Evolutionary conservation across 495 filamentous ascomycete genomes (phyloP).

Genomic region (Venustampulla echinocandica): DNA sequence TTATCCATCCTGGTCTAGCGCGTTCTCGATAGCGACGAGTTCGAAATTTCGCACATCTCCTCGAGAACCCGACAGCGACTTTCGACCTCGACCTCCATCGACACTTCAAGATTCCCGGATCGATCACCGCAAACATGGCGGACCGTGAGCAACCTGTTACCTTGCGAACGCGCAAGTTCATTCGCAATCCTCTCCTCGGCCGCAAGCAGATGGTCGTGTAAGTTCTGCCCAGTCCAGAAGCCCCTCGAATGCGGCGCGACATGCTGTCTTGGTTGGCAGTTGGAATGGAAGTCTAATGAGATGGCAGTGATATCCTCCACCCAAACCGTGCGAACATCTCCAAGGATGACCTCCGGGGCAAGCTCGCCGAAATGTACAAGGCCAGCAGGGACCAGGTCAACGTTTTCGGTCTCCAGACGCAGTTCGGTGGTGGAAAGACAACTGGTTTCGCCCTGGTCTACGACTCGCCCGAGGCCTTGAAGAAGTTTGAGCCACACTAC

Average conservation of each 20-base stretch:
- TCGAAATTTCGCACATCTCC: constrained; percentile 4
- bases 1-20: constrained; percentile 13
- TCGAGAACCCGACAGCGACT: constrained; percentile 7
- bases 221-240: constrained; percentile 39
- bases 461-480: constrained; percentile 92
- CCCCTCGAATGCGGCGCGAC: background rate
- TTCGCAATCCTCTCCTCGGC: constrained; percentile 95
- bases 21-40: constrained; percentile 7
- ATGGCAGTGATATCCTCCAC: constrained; percentile 91
- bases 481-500: constrained; percentile 99
- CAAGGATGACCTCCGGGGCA: constrained; percentile 94
- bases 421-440: constrained; percentile 99
- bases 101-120: constrained; percentile 16
- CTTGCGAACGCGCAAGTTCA: constrained; percentile 99
- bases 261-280: too few relatives aligned
- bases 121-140: constrained; percentile 61
- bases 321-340: constrained; percentile 95
- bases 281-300: constrained; percentile 14
- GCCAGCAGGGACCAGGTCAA: constrained; percentile 90
- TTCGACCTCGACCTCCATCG: constrained; percentile 21
- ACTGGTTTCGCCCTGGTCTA: constrained; percentile 98
- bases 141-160: constrained; percentile 80
- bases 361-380: constrained; percentile 96
- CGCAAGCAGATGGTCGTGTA: constrained; percentile 99
- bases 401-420: constrained; percentile 96